Percentiles rank a stretch among this genome's conserved stretches.
Evolutionary conservation across 2,329 filamentous ascomycete genomes (phyloP).

Genomic region (Pyrenochaeta sp.): DNA sequence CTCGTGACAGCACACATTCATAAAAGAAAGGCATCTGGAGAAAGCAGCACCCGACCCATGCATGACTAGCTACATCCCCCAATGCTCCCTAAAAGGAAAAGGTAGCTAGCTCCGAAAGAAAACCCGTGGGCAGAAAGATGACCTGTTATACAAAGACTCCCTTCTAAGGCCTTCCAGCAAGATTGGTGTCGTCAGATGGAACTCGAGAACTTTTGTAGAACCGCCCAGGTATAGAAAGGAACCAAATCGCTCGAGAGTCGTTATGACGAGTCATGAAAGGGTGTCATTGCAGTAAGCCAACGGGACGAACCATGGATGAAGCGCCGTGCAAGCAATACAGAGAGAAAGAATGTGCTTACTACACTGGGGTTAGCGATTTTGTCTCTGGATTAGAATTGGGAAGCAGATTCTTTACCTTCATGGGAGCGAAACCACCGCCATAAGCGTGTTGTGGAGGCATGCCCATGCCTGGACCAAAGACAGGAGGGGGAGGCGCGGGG

Average conservation of each 20-base stretch:
- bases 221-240: conserved; percentile 46
- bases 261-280: conserved; percentile 49
- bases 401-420: conserved; percentile 63
- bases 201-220: conserved; percentile 50
- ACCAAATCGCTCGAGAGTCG: conserved; percentile 50
- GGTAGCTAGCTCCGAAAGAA: conserved; percentile 40
- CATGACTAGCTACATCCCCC: conserved; percentile 48
- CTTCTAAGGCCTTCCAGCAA: conserved; percentile 45
- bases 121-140: conserved; percentile 43
- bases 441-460: conserved; percentile 71
- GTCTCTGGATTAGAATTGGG: conserved; percentile 7
- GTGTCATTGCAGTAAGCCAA: conserved; percentile 48
- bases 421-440: conserved; percentile 68
- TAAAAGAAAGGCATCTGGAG: conserved; percentile 41
- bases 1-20: conserved; percentile 35
- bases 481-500: conserved; percentile 83
- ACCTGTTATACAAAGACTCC: conserved; percentile 50
- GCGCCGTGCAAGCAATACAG: conserved; percentile 45
- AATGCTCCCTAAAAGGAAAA: conserved; percentile 36
- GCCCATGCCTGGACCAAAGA: conserved; percentile 72
- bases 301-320: conserved; percentile 43
- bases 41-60: conserved; percentile 41
- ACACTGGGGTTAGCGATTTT: conserved; percentile 18
- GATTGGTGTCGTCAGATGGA: conserved; percentile 47
- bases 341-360: conserved; percentile 52